Evolutionary conservation across 2,329 filamentous ascomycete species (phyloP).

Genomic region (Beauveria sp.): DNA sequence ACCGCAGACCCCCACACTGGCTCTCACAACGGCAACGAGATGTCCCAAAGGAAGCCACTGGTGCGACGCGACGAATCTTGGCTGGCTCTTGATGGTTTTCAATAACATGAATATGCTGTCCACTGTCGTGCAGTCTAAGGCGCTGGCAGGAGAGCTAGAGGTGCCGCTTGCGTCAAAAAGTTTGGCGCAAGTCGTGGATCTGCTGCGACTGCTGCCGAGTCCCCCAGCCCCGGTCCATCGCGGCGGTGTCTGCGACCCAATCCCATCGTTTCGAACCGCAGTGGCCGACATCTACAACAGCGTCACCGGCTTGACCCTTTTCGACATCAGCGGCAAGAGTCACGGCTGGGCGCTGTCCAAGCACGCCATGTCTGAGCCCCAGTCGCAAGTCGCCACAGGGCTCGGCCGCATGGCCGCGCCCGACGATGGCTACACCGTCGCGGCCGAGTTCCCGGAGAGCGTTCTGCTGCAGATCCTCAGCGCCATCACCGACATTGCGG

Average conservation of each 20-base stretch:
- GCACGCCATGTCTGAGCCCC: constrained; percentile 27
- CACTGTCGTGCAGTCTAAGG: constrained; percentile 27
- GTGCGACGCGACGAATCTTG: constrained; percentile 46
- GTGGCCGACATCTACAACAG: constrained; percentile 45
- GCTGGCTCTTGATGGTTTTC: constrained; percentile 46
- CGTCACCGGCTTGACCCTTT: constrained; percentile 39
- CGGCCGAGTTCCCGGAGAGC: constrained; percentile 26
- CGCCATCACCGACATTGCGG: constrained; percentile 30
- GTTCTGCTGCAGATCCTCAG: constrained; percentile 34
- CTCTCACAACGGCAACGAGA: constrained; percentile 33
- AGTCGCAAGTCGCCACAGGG: constrained; percentile 23
- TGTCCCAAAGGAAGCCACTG: constrained; percentile 42
- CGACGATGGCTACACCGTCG: constrained; percentile 25
- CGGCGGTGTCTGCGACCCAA: constrained; percentile 42
- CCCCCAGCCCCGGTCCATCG: constrained; percentile 33
- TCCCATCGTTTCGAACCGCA: constrained; percentile 37
- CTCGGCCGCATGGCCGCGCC: constrained; percentile 25
- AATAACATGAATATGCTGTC: constrained; percentile 39
- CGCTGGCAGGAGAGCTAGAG: constrained; percentile 13
- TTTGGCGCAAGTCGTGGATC: constrained; percentile 37
- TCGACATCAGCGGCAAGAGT: constrained; percentile 39
- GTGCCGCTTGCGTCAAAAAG: constrained; percentile 27
- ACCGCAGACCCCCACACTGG: constrained; percentile 16
- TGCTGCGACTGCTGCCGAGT: constrained; percentile 35
- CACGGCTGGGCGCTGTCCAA: constrained; percentile 44